Evolutionary conservation across 2,329 filamentous ascomycete genomes (phyloP).

Genomic region (Scedosporium boydii): DNA sequence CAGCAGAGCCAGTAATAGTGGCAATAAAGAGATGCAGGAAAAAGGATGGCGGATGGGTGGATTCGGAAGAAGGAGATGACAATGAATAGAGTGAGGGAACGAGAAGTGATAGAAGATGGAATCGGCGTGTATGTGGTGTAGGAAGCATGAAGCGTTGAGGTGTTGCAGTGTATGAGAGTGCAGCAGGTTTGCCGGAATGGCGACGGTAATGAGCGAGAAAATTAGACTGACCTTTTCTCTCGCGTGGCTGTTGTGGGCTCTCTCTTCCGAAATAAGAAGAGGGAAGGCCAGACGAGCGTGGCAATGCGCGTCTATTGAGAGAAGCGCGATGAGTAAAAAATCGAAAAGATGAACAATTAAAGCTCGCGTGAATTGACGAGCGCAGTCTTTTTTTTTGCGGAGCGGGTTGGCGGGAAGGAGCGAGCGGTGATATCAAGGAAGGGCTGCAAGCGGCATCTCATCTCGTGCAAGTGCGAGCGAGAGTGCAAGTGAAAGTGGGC

Average conservation of each 20-base stretch:
- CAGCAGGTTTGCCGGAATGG: not conserved
- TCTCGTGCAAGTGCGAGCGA: conserved; percentile 1
- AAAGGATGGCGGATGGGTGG: not conserved
- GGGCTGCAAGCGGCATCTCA: not conserved
- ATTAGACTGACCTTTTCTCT: conserved; percentile 3
- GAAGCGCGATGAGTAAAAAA: not conserved
- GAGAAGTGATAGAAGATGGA: not conserved
- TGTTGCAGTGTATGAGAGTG: not conserved
- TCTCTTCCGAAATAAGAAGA: not conserved
- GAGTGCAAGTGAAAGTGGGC: not conserved
- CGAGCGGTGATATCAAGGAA: not conserved
- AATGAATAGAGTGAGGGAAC: not conserved
- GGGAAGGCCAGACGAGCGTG: not conserved
- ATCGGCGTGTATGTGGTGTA: not conserved
- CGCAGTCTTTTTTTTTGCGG: not conserved
- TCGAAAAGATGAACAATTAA: not conserved
- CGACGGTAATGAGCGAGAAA: conserved; percentile 1
- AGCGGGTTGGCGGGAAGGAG: not conserved
- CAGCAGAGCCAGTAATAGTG: not conserved
- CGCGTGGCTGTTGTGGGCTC: not conserved
- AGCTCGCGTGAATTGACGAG: not conserved
- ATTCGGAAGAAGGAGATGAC: not conserved
- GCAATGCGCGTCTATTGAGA: not conserved
- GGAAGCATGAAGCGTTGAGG: not conserved
- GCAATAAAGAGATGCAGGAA: conserved; percentile 3